Conservation (phyloP, 352 stramenopile species). For the Phytopythium montanum region DNA sequence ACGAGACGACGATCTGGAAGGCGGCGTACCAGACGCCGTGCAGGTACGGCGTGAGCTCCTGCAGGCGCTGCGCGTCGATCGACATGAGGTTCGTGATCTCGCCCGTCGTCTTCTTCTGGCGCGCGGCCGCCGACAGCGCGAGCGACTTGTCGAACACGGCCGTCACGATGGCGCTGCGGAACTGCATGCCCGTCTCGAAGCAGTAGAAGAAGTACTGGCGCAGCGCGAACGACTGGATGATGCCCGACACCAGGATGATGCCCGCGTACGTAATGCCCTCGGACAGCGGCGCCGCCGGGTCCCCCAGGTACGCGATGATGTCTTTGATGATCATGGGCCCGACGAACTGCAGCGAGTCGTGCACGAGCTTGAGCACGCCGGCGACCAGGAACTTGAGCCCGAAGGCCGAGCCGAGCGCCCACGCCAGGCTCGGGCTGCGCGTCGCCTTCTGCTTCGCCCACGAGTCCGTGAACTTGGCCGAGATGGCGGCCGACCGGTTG, state of each 20-base stretch:
- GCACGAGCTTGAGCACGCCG: conserved; percentile 72
- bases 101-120: conserved; percentile 79
- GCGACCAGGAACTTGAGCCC: conserved; percentile 50
- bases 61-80: conserved; percentile 95
- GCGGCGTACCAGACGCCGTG: conserved; percentile 88
- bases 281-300: conserved; percentile 49
- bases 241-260: conserved; percentile 65
- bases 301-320: conserved; percentile 78
- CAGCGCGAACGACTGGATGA: conserved; percentile 74
- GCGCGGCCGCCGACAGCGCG: conserved; percentile 74
- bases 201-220: conserved; percentile 87
- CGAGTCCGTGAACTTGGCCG: conserved; percentile 31
- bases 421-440: conserved; percentile 45
- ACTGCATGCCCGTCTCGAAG: conserved; percentile 72
- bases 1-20: conserved; percentile 79
- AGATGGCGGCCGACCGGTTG: conserved; percentile 58
- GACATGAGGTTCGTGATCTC: conserved; percentile 98
- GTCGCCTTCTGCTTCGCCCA: conserved; percentile 38
- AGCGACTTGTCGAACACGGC: conserved; percentile 83
- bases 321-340: conserved; percentile 79
- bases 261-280: conserved; percentile 58
- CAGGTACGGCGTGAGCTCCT: conserved; percentile 94
- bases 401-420: conserved; percentile 46
- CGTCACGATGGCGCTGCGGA: conserved; percentile 70
- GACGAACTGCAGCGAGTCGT: conserved; percentile 85